Percentiles rank a stretch among this genome's conserved stretches.
These are phyloP conservation scores for Auxenochlorella protothecoides DNA, from an alignment of 139 green algal species.

Conservation along the genomic window DNA sequence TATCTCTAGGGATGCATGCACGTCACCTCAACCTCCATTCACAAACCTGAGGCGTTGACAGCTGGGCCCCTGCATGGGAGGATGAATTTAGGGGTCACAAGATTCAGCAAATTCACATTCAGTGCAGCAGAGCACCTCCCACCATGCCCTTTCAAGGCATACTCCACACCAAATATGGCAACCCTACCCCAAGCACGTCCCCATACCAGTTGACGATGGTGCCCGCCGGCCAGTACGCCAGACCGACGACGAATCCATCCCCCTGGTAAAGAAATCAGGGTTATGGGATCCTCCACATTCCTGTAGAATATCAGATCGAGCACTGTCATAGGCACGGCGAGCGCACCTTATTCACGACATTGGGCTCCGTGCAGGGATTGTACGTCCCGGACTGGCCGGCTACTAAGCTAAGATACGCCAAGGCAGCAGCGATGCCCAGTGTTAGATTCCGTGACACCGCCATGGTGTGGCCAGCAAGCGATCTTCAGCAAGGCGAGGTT, in stretches of 20 bases:
- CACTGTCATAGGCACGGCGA: not conserved
- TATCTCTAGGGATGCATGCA: too few species aligned
- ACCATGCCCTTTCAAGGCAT: too few species aligned
- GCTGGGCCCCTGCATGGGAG: not conserved
- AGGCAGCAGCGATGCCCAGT: not conserved
- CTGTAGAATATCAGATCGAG: not conserved
- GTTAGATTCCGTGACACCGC: too few species aligned
- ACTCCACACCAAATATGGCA: too few species aligned
- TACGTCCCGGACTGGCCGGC: not conserved
- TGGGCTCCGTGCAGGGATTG: not conserved
- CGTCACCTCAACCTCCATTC: not conserved
- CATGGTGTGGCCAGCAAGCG: too few species aligned
- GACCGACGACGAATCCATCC: conserved; percentile 26
- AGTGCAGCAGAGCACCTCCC: too few species aligned
- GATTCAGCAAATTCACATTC: too few species aligned
- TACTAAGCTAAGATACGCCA: not conserved
- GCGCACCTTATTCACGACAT: not conserved
- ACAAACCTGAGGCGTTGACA: not conserved
- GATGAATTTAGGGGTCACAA: not conserved
- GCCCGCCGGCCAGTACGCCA: conserved; percentile 35
- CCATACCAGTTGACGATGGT: conserved; percentile 20
- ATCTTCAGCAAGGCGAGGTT: too few species aligned
- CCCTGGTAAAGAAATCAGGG: conserved; percentile 8
- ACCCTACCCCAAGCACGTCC: not conserved
- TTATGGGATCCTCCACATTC: not conserved